Evolutionary conservation across 1,284 basidiomycete genomes (phyloP), one percentile per base, ranked within the genome.

Genomic region (Trametes versicolor): DNA sequence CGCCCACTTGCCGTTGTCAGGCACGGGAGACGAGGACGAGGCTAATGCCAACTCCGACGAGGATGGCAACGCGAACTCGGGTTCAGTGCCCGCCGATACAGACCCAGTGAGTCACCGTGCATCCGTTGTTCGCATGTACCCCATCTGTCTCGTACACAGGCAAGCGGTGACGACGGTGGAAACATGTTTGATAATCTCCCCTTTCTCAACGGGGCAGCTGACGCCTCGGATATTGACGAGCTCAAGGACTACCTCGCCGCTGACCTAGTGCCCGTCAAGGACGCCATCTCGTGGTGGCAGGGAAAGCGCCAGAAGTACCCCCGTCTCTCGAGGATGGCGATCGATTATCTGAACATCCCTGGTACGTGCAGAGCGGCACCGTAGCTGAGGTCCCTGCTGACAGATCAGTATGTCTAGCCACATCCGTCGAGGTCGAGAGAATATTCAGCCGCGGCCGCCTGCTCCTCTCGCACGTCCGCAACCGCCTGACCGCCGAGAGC

Each of bases 281-380:
- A 77, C 63, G 57, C 65, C 3, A 55, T 79, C 23, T 58, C 59
- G 39, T 48, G 47, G 47, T 48, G 47, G 47, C 47, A 25, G n/a
- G n/a, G n/a, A 27, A 70, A 75, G 25, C 37, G 64, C 3, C 34
- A 54, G 6, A 15, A 34, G 0, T 79, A 74, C 53, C 76, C 74
- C 6, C 39, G 36, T 4, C 71, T 79, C 1, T 76, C 73, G 10
- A 59, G 60, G 5, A 78, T 79, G 75, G 77, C 75, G 0, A 36
- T 71, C 1, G 68, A 76, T 60, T 80, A 78, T 54, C 68, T 79
- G 0, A 69, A 67, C 0, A 76, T 77, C 23, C 77, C 73, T 67
- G 72, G 76, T 80, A 77, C 7, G 80, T 79, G 54, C 54, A 17
- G 39, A 17, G 21, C 21, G 6, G 12, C 25, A 13, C 7, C 15